Base-by-base conservation (phyloP, 139 green algal species). In the Diplosphaera chodatii region DNA sequence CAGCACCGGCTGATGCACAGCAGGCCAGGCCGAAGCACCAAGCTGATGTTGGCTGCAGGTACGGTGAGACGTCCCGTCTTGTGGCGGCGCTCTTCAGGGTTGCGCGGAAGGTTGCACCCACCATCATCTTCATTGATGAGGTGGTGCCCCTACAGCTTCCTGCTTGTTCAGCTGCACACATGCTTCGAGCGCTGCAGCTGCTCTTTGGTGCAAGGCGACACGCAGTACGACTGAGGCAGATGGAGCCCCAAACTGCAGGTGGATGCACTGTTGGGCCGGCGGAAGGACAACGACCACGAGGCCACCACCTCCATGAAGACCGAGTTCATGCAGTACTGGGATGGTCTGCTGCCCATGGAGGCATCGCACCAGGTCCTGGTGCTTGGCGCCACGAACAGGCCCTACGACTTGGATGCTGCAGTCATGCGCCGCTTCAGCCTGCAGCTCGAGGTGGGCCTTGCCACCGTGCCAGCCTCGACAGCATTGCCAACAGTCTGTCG, bases 311-410 rank as follows among this genome's bases (percentile, higher is more conserved):
- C 64, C 34, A 91, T 92, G 86, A 92, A 92, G 82, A 98, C 93
- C 21, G 93, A 98, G 86, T 97, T 98, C 80, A 97, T 98, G 93
- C 83, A 91, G 74, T 59, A n/a, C 48, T 59, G 18, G 48, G 98
- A 93, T 92, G 92, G n/a, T 6, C 37, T 48, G 37, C 37, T 48
- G 37, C 37, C 37, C 8, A 10, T 10, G 37, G 37, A 48, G 37
- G 37, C 37, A 10, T 10, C 13, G 48, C 16, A 59, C 3, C 48
- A 59, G 48, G 16, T 59, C 16, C 48, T 93, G 55, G 89, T 95
- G 30, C 89, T 97, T 79, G 92, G 87, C 0, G 91, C 92, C 5
- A 97, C 92, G 37, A 97, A 97, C 78, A 82, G 86, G 30, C 78
- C 80, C 18, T 80, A 77, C 67, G 71, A 79, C 22, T 76, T 92